Percentiles rank a stretch among this genome's conserved stretches.
Evolutionary conservation across 176 grass and related monocot species (phyloP).

Genomic region (Bolboschoenus planiculmis): DNA sequence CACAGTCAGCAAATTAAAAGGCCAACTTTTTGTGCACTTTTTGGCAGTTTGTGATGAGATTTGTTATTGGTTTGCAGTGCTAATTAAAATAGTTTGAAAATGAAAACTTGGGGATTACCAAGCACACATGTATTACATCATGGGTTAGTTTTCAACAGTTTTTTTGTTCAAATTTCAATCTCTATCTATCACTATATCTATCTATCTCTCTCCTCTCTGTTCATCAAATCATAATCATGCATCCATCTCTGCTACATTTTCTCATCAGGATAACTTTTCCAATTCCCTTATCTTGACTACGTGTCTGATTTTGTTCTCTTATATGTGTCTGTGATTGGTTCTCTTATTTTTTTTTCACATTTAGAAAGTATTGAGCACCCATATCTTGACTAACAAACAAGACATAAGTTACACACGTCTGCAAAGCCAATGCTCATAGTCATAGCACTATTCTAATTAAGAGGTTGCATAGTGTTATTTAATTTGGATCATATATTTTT

Average conservation of each 20-base stretch:
- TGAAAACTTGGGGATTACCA: background rate
- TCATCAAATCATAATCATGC: background rate
- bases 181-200: background rate
- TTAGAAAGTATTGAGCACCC: background rate
- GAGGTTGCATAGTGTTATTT: too few species aligned
- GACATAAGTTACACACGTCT: background rate
- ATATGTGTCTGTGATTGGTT: background rate
- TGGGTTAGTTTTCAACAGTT: background rate
- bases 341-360: background rate
- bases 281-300: background rate
- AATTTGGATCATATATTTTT: background rate
- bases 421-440: background rate
- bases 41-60: slow-evolving; percentile 7
- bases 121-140: background rate
- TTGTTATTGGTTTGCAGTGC: background rate
- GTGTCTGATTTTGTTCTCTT: background rate
- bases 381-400: background rate
- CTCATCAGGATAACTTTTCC: background rate
- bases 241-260: background rate
- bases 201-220: background rate
- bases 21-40: slow-evolving; percentile 11
- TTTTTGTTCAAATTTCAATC: background rate
- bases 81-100: background rate
- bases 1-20: background rate
- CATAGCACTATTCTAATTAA: too few species aligned